phyloP scores from a whole-genome alignment of 225 moss, liverwort and hornwort species.

The Anthoceros angustus region DNA sequence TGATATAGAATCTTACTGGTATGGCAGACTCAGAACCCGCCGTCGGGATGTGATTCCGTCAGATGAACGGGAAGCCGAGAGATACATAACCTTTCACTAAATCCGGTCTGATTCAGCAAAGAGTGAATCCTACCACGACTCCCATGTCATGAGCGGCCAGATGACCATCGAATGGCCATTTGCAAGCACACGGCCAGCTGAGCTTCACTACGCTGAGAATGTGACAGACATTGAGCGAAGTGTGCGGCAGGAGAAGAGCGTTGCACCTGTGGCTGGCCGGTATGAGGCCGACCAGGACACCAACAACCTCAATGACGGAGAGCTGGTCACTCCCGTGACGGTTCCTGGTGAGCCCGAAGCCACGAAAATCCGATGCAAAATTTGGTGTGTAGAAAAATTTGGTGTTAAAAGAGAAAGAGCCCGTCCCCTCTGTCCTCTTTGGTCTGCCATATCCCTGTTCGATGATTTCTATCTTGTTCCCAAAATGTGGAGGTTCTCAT shows the following conservation, averaged over 20 bases:
- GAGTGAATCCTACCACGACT: background rate
- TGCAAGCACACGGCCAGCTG: too few species aligned
- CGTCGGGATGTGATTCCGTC: background rate
- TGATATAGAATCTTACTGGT: background rate
- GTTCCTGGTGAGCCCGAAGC: slow-evolving; percentile 34
- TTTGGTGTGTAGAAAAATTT: too few species aligned
- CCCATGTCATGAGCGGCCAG: background rate
- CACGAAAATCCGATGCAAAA: slow-evolving; percentile 39
- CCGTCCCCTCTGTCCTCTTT: too few species aligned
- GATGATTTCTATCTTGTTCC: background rate
- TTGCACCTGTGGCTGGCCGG: slow-evolving; percentile 18
- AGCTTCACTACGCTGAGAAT: background rate
- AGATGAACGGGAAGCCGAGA: background rate
- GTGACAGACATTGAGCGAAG: background rate
- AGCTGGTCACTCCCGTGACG: slow-evolving; percentile 21
- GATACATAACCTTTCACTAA: background rate
- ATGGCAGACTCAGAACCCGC: background rate
- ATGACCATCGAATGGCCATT: background rate
- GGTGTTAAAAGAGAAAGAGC: too few species aligned
- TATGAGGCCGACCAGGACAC: slow-evolving; percentile 36
- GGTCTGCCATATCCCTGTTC: too few species aligned
- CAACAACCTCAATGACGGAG: slow-evolving; percentile 26
- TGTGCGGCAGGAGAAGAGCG: background rate
- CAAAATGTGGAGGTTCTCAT: slow-evolving; percentile 24
- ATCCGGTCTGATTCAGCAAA: background rate